Conservation (phyloP, 2,329 filamentous ascomycete genomes). For the Colletotrichum tamarilloi region DNA sequence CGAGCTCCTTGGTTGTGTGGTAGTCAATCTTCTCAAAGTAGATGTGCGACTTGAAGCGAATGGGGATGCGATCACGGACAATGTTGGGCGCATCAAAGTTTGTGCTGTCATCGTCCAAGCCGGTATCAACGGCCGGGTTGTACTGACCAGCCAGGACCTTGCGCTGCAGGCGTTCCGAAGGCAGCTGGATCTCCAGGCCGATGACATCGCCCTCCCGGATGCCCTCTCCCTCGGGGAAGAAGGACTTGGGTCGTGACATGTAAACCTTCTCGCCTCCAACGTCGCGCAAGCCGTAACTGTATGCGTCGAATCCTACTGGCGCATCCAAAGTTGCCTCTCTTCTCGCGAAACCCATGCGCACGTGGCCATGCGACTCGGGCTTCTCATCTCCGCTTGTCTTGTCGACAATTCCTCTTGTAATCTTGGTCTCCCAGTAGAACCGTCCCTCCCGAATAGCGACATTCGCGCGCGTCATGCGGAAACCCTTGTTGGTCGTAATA, state of each 20-base stretch:
- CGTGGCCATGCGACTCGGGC: slow-evolving; percentile 66
- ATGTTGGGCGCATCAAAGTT: slow-evolving; percentile 78
- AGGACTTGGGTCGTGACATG: slow-evolving; percentile 92
- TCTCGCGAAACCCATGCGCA: slow-evolving; percentile 88
- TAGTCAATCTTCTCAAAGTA: slow-evolving; percentile 96
- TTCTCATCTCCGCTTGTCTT: slow-evolving; percentile 53
- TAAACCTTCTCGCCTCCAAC: slow-evolving; percentile 91
- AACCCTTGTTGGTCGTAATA: slow-evolving; percentile 91
- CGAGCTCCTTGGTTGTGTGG: slow-evolving; percentile 86
- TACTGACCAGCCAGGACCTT: slow-evolving; percentile 90
- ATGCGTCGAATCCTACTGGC: slow-evolving; percentile 88
- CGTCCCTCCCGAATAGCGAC: slow-evolving; percentile 89
- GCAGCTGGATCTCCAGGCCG: slow-evolving; percentile 90
- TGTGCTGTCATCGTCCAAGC: slow-evolving; percentile 65
- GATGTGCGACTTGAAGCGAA: slow-evolving; percentile 91
- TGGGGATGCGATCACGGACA: slow-evolving; percentile 93
- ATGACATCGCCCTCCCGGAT: slow-evolving; percentile 93
- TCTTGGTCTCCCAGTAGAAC: slow-evolving; percentile 94
- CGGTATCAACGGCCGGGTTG: slow-evolving; percentile 83
- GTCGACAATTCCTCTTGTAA: slow-evolving; percentile 78
- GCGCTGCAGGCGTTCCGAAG: slow-evolving; percentile 84
- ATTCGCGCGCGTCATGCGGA: slow-evolving; percentile 90
- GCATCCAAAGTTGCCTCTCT: slow-evolving; percentile 85
- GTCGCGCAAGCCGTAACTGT: slow-evolving; percentile 94
- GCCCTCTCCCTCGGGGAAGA: slow-evolving; percentile 82